Percentiles rank a stretch among this genome's conserved stretches.
Conservation (phyloP, 805 yeast genomes). For the Danielozyma ontarioensis region DNA sequence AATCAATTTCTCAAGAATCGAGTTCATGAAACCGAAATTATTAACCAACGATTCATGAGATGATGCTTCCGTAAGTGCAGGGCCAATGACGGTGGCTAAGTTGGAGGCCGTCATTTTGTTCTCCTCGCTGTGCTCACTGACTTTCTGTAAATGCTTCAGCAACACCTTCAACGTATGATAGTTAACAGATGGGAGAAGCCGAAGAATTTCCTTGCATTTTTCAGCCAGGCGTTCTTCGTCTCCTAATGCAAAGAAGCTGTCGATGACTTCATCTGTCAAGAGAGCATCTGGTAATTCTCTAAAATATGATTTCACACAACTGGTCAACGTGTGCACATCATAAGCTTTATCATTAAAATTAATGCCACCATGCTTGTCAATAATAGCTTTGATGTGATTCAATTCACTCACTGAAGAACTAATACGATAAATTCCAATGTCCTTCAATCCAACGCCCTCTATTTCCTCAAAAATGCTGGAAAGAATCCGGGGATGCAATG, state of each 20-base stretch:
- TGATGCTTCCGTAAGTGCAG: constrained; percentile 54
- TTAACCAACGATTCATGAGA: constrained; percentile 41
- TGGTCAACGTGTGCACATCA: constrained; percentile 83
- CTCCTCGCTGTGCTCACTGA: constrained; percentile 57
- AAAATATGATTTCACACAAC: constrained; percentile 76
- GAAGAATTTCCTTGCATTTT: constrained; percentile 25
- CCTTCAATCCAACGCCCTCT: constrained; percentile 83
- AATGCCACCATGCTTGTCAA: constrained; percentile 44
- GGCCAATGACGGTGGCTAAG: constrained; percentile 82
- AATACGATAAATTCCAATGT: constrained; percentile 82
- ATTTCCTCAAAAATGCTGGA: constrained; percentile 65
- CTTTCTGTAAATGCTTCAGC: constrained; percentile 62
- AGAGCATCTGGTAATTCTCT: constrained; percentile 86
- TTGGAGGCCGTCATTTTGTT: constrained; percentile 89
- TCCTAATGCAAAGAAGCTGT: constrained; percentile 41
- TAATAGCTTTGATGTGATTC: constrained; percentile 35
- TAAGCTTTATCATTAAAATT: constrained; percentile 48
- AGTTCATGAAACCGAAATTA: constrained; percentile 52
- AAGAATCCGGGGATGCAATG: constrained; percentile 60
- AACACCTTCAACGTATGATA: constrained; percentile 64
- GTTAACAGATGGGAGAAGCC: constrained; percentile 57
- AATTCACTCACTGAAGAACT: constrained; percentile 49
- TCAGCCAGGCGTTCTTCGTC: constrained; percentile 11
- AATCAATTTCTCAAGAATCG: constrained; percentile 47
- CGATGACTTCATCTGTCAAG: constrained; percentile 62